phyloP scores from a whole-genome alignment of 2,329 filamentous ascomycete species.

The Fusarium virguliforme region DNA sequence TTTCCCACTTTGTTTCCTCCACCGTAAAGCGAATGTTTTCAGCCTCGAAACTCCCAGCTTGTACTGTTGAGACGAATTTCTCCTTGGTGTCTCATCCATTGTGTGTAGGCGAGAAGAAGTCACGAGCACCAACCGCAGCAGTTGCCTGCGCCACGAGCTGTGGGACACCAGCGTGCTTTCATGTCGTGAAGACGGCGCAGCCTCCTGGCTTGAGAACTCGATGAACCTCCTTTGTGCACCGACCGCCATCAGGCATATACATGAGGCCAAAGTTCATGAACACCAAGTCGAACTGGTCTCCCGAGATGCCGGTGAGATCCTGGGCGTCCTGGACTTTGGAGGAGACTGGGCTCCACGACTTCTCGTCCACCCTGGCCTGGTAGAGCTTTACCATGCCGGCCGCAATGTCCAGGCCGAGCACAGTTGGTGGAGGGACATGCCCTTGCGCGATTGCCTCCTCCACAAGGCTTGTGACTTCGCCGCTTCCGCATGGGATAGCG shows the following conservation, averaged over 20 bases:
- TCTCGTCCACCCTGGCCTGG: not conserved
- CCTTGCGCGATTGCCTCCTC: not conserved
- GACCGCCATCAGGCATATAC: not conserved
- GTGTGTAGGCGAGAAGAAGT: not conserved
- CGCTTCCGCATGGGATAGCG: not conserved
- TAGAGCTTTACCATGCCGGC: not conserved
- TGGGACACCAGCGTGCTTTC: not conserved
- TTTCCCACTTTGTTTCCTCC: not conserved
- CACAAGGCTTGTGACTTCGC: not conserved
- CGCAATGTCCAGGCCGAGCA: not conserved
- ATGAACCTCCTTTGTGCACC: not conserved
- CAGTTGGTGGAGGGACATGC: not conserved
- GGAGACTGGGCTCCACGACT: not conserved
- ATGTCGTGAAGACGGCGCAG: not conserved
- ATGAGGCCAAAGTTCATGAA: slow-evolving; percentile 9
- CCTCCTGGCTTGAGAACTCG: not conserved
- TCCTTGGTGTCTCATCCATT: not conserved
- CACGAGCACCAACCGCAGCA: not conserved
- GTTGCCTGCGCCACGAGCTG: not conserved
- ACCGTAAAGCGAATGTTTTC: not conserved
- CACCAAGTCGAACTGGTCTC: not conserved
- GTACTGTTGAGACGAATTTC: not conserved
- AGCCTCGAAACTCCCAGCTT: not conserved
- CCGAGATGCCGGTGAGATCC: not conserved
- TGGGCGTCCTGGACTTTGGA: not conserved